Evolutionary conservation across 2,329 filamentous ascomycete species (phyloP), one percentile per base, ranked within the genome.

Genomic region (Verticillium nubilum): DNA sequence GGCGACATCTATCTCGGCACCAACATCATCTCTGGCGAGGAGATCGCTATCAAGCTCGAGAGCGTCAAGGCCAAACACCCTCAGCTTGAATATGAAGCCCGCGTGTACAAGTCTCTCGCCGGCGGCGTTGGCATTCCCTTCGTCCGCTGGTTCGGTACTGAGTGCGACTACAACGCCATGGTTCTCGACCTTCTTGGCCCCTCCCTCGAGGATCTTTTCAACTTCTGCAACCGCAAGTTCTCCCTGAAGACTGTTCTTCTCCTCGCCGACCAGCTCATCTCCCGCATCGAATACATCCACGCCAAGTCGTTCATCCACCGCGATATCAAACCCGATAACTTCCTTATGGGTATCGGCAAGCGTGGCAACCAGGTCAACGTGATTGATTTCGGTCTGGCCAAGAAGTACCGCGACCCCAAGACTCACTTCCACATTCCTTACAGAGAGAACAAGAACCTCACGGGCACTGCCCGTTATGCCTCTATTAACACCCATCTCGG

Each of bases 151-250:
- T 63, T 58, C 56, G 67, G 67, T 10, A 56, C 37, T 1, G 62
- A 67, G 47, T 33, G 59, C 31, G 60, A 64, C 10, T 68, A 66
- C 59, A 55, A 65, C 37, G 65, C 59, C 28, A 50, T 71, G 60
- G 64, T 68, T 29, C 59, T 58, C 27, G 66, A 69, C 17, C 58
- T 68, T 52, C 66, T 71, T 60, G 87, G 88, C 59, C 87, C 88
- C 53, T 87, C 83, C 64, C 79, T 90, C 70, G 86, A 90, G 74
- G 87, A 89, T 69, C 78, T 90, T 25, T 89, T 99, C 91, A 98
- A 99, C 86, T 98, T 98, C 78, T 99, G 95, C 87, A 98, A 98
- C 87, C 90, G 95, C 77, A 98, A 98, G 77, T 99, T 98, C 82
- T 97, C 95, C 13, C 81, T 99, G 67, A 99, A 99, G 89, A 99